A percentile compares a stretch with the other conserved stretches of the same genome.
Evolutionary conservation across 768 basidiomycete genomes (phyloP).

Genomic region (Tephrocybe rancida): DNA sequence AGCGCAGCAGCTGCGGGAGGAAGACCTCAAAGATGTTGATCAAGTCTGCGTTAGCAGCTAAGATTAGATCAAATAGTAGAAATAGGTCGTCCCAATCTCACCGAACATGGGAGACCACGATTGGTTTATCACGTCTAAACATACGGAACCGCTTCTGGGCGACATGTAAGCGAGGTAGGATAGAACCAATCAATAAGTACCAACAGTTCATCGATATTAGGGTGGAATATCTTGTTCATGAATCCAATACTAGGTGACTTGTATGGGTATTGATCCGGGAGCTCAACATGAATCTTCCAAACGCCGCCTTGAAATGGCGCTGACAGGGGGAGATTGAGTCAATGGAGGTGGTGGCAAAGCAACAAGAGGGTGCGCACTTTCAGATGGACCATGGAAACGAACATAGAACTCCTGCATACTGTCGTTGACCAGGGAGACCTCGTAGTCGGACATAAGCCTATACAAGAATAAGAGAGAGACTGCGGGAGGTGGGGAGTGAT

Average conservation of each 20-base stretch:
- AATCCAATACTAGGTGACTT: slow-evolving; percentile 99
- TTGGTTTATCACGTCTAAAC: slow-evolving; percentile 98
- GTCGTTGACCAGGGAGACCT: slow-evolving; percentile 96
- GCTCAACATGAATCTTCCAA: slow-evolving; percentile 99
- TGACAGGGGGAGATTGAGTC: slow-evolving; percentile 30
- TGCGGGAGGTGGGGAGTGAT: slow-evolving; percentile 5
- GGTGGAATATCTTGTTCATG: slow-evolving; percentile 99
- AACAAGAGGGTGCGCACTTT: slow-evolving; percentile 65
- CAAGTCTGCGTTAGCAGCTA: slow-evolving; percentile 68
- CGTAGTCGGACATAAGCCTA: slow-evolving; percentile 98
- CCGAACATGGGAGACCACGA: slow-evolving; percentile 99
- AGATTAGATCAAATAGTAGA: neutral
- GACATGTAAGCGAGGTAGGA: slow-evolving; percentile 9
- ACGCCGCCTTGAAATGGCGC: slow-evolving; percentile 97
- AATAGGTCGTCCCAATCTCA: slow-evolving; percentile 42
- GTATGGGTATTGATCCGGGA: slow-evolving; percentile 98
- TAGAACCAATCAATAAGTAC: slow-evolving; percentile 32
- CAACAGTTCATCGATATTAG: slow-evolving; percentile 98
- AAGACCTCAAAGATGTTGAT: slow-evolving; percentile 99
- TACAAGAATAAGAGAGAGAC: slow-evolving; percentile 9
- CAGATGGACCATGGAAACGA: slow-evolving; percentile 89
- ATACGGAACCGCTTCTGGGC: slow-evolving; percentile 92
- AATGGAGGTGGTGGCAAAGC: neutral
- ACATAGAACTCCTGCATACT: slow-evolving; percentile 99
- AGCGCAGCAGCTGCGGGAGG: slow-evolving; percentile 93